These are phyloP conservation scores for Penicillium nordicum DNA, from an alignment of 2,329 filamentous ascomycete species.

Conservation along the genomic window DNA sequence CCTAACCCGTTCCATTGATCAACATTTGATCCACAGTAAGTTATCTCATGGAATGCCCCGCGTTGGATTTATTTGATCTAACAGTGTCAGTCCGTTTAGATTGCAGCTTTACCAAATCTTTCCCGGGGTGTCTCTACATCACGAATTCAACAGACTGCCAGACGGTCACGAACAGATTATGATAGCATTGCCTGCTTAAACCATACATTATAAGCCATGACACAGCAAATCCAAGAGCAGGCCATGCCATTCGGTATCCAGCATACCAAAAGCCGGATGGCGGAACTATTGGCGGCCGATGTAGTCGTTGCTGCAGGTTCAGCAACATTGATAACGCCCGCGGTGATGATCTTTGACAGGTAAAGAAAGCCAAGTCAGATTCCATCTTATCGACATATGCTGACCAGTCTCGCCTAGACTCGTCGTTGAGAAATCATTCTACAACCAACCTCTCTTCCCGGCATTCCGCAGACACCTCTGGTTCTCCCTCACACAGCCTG, in stretches of 20 bases:
- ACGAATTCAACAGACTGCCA: not conserved
- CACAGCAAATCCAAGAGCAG: slow-evolving; percentile 25
- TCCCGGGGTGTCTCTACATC: not conserved
- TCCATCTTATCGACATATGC: not conserved
- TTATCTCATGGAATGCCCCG: slow-evolving; percentile 20
- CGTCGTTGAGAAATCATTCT: slow-evolving; percentile 43
- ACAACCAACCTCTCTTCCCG: slow-evolving; percentile 32
- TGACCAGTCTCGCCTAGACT: slow-evolving; percentile 30
- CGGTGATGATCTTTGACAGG: slow-evolving; percentile 82
- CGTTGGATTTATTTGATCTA: slow-evolving; percentile 18
- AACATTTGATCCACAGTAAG: slow-evolving; percentile 21
- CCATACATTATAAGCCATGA: slow-evolving; percentile 19
- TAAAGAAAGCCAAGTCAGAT: slow-evolving; percentile 42
- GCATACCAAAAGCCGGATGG: slow-evolving; percentile 35
- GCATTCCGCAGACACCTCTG: slow-evolving; percentile 34
- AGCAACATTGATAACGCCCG: slow-evolving; percentile 68
- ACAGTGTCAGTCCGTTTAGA: slow-evolving; percentile 2
- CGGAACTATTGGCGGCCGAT: slow-evolving; percentile 58
- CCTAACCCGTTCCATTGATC: not conserved
- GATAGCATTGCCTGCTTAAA: slow-evolving; percentile 7
- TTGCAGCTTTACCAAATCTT: not conserved
- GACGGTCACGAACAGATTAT: slow-evolving; percentile 4
- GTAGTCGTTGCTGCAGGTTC: slow-evolving; percentile 64
- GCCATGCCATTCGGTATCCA: slow-evolving; percentile 27
- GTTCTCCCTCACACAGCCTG: slow-evolving; percentile 37